Conservation (phyloP, 495 filamentous ascomycete genomes). For the Rostrohypoxylon terebratum region DNA sequence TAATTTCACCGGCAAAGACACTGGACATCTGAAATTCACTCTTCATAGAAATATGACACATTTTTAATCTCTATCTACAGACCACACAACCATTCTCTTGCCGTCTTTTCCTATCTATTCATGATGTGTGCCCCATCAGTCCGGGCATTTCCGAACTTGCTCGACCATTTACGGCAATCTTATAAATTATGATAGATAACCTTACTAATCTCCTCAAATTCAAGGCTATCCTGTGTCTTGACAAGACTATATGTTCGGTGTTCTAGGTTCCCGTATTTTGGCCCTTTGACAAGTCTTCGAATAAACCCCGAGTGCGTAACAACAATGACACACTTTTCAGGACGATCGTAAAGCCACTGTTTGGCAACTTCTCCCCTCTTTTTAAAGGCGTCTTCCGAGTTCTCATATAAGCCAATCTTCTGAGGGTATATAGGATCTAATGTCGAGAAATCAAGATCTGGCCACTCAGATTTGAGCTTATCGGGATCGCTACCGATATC, state of each 20-base stretch:
- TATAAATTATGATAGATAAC: background rate
- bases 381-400: constrained; percentile 53
- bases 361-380: constrained; percentile 56
- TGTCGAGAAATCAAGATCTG: constrained; percentile 57
- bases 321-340: constrained; percentile 65
- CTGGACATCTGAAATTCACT: constrained; percentile 1
- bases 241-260: constrained; percentile 62
- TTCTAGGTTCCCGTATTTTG: constrained; percentile 61
- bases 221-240: constrained; percentile 47
- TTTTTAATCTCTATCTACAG: constrained; percentile 5
- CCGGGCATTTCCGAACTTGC: background rate
- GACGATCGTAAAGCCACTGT: constrained; percentile 56
- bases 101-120: background rate
- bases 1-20: constrained; percentile 4
- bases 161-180: background rate
- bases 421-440: constrained; percentile 62
- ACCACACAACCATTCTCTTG: background rate
- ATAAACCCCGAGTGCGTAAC: constrained; percentile 65
- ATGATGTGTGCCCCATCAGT: too few species aligned
- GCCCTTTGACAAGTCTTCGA: constrained; percentile 50
- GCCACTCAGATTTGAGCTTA: constrained; percentile 55
- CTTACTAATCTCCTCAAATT: constrained; percentile 47
- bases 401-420: constrained; percentile 61
- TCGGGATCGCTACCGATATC: constrained; percentile 58
- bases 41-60: background rate